These are phyloP conservation scores for Hyaloscypha finlandica DNA, from an alignment of 495 filamentous ascomycete genomes.

Conservation along the genomic window DNA sequence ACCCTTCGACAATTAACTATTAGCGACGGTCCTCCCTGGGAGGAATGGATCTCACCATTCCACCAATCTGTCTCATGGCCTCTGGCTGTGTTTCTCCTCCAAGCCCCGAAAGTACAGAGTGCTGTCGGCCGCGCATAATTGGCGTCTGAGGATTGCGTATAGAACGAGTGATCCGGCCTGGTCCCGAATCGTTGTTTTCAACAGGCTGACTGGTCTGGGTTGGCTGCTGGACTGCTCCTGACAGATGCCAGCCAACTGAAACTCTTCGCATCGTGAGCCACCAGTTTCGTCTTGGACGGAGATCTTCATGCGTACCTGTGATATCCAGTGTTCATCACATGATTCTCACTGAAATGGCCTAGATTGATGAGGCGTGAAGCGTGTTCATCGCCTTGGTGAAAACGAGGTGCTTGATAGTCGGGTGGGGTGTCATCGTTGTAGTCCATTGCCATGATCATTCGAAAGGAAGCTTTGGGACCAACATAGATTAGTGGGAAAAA, in stretches of 20 bases:
- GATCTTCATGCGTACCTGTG: slow-evolving; percentile 15
- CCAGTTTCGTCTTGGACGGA: neutral
- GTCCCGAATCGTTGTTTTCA: neutral
- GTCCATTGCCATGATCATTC: slow-evolving; percentile 14
- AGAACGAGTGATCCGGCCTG: neutral
- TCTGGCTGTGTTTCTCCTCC: slow-evolving; percentile 4
- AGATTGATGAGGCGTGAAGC: neutral
- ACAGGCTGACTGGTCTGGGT: neutral
- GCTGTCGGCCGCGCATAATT: neutral
- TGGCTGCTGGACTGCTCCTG: neutral
- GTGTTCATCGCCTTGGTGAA: slow-evolving; percentile 14
- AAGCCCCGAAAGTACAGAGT: neutral
- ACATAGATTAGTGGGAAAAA: neutral
- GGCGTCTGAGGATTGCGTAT: neutral
- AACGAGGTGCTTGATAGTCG: slow-evolving; percentile 18
- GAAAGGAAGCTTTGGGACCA: neutral
- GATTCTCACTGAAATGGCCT: neutral
- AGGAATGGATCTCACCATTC: slow-evolving; percentile 5
- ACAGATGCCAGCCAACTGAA: slow-evolving; percentile 1
- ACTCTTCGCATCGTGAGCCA: neutral
- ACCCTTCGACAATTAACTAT: neutral
- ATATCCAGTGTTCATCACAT: slow-evolving; percentile 16
- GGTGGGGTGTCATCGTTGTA: slow-evolving; percentile 14
- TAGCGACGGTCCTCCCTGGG: neutral
- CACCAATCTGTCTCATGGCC: slow-evolving; percentile 6